phyloP scores from a whole-genome alignment of 2,329 filamentous ascomycete species.

The Trichoderma koningiopsis region DNA sequence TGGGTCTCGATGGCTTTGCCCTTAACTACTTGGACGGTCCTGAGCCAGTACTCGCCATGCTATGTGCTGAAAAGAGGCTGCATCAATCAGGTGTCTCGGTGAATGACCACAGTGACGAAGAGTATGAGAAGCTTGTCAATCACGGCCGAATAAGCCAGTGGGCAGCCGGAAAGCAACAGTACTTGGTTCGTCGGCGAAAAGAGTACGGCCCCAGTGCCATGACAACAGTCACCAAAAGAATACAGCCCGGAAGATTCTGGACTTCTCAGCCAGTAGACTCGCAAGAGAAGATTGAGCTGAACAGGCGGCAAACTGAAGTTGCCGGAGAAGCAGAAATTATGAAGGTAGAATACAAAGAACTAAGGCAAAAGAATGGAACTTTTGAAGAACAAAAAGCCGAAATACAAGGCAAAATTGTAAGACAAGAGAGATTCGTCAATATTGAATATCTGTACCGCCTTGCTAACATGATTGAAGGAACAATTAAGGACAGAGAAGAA shows the following conservation, averaged over 20 bases:
- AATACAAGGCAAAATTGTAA: constrained; percentile 44
- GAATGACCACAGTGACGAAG: constrained; percentile 63
- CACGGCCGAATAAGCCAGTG: constrained; percentile 65
- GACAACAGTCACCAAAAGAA: constrained; percentile 65
- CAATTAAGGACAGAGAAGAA: constrained; percentile 64
- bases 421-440: constrained; percentile 19
- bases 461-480: constrained; percentile 42
- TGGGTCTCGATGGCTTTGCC: constrained; percentile 79
- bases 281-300: constrained; percentile 63
- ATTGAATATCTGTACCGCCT: background rate
- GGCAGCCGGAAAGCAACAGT: constrained; percentile 67
- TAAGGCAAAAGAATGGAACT: constrained; percentile 44
- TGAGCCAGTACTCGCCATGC: constrained; percentile 80
- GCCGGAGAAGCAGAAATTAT: constrained; percentile 41
- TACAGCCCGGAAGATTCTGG: constrained; percentile 69
- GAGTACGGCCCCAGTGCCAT: constrained; percentile 79
- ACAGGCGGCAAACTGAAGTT: constrained; percentile 53
- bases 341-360: constrained; percentile 37
- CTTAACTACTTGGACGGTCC: constrained; percentile 80
- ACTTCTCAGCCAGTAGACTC: constrained; percentile 75
- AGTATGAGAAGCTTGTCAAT: constrained; percentile 66
- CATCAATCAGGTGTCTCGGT: constrained; percentile 69
- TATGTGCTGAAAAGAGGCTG: constrained; percentile 73
- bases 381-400: constrained; percentile 48
- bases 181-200: constrained; percentile 67